Conservation (phyloP, 176 grass and related monocot genomes). For the Microstegium vimineum region DNA sequence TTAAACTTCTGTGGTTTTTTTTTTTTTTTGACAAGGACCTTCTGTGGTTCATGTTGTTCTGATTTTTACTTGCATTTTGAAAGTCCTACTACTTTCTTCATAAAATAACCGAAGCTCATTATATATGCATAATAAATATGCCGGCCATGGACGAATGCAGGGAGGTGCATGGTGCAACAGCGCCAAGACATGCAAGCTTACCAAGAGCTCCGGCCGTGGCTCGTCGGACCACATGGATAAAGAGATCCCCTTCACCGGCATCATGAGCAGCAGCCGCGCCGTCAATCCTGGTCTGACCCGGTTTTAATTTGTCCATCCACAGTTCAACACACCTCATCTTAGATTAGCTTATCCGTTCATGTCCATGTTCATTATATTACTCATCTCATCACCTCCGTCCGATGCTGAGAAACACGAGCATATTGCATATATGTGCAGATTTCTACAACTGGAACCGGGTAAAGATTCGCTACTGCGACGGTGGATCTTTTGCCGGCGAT, state of each 20-base stretch:
- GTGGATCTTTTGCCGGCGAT: constrained; percentile 74
- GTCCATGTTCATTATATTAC: too few species aligned
- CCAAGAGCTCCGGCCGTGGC: constrained; percentile 37
- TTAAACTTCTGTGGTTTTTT: too few species aligned
- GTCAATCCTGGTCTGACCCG: constrained; percentile 54
- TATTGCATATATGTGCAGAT: constrained; percentile 36
- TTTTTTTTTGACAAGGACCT: too few species aligned
- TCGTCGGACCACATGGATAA: constrained; percentile 68
- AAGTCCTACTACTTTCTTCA: not conserved
- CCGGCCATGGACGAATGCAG: not conserved
- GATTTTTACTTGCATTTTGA: not conserved
- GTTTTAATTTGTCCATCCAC: not conserved
- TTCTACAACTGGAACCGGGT: constrained; percentile 94
- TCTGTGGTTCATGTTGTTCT: not conserved
- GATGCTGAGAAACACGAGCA: too few species aligned
- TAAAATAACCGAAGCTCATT: not conserved
- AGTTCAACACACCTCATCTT: not conserved
- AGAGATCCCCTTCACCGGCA: constrained; percentile 49
- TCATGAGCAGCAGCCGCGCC: constrained; percentile 49
- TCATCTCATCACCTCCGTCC: not conserved
- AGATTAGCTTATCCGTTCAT: not conserved
- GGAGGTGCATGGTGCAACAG: constrained; percentile 79
- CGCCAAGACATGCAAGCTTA: constrained; percentile 39
- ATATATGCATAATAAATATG: not conserved
- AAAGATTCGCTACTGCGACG: constrained; percentile 76